phyloP scores from a whole-genome alignment of 345 rosid genomes.

The Eucalyptus guilfoylei region DNA sequence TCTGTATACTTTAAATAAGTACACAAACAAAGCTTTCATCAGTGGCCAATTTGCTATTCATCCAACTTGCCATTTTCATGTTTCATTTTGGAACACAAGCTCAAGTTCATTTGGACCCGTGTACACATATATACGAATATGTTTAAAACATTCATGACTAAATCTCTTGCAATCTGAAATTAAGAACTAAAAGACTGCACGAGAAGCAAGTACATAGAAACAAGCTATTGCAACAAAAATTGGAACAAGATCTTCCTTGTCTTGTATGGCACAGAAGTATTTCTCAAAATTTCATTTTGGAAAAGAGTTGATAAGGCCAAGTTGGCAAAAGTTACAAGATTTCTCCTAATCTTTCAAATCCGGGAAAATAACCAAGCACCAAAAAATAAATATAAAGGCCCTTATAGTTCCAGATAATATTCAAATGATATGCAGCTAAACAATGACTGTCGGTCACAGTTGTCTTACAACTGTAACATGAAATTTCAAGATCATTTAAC shows the following conservation, averaged over 20 bases:
- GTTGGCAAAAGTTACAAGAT: background rate
- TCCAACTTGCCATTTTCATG: background rate
- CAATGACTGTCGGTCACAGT: background rate
- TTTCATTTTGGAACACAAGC: background rate
- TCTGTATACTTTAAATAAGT: background rate
- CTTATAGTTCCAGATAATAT: background rate
- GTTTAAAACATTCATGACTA: background rate
- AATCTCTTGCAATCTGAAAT: background rate
- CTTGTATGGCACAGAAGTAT: background rate
- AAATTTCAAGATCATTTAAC: background rate
- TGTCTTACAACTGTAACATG: background rate
- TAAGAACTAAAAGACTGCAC: background rate
- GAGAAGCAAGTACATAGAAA: background rate
- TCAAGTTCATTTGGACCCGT: background rate
- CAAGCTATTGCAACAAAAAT: background rate
- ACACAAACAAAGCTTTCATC: background rate
- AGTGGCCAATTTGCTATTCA: background rate
- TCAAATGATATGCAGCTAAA: background rate
- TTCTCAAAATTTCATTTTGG: background rate
- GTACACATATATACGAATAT: background rate
- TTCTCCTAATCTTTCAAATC: background rate
- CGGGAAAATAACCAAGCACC: background rate
- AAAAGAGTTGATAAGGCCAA: background rate
- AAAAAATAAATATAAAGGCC: background rate
- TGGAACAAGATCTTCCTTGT: background rate